Evolutionary conservation across 306 rosid genomes (phyloP), one percentile per base, ranked within the genome.

Genomic region (Hippophae rhamnoides): DNA sequence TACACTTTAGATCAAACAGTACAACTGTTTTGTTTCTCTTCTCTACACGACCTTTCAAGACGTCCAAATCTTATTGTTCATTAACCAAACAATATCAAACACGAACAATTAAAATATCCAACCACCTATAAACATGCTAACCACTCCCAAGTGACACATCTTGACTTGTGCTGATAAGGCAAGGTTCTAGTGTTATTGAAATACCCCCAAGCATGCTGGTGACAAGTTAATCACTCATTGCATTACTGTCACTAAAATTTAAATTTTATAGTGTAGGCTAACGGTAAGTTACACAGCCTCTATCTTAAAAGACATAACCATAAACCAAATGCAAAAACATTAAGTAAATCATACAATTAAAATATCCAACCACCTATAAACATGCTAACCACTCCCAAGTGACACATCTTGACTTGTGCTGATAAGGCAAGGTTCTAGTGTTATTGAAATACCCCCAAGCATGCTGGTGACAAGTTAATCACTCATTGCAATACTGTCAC

Each of bases 331-430:
- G 13, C 45, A 13, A 26, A 43, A 59, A 72, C 50, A 50, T 18
- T 47, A 79, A 51, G 49, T 43, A 67, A 7, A 64, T 6, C 9
- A 49, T 59, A 56, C n/a, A n/a, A n/a, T n/a, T n/a, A n/a, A n/a
- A n/a, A n/a, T n/a, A 49, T 49, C 13, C 52, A 14, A 49, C 53
- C 14, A 49, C 7, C 53, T 12, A 12, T 49, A 49, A 23, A 49
- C 53, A 49, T 3, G 7, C 53, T 13, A 40, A n/a, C 59, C 54
- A 62, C 8, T 6, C 46, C 23, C n/a, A 13, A 61, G 7, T 11
- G 25, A 3, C 13, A 18, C 42, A 69, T 31, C 9, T 49, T 51
- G 46, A 38, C 31, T 57, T 48, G n/a, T 47, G 13, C 26, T 2
- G n/a, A 9, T 12, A 5, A 49, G 2, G 25, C 8, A 46, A 46